Evolutionary conservation across 2,329 filamentous ascomycete species (phyloP).

Genomic region (Fusarium temperatum): DNA sequence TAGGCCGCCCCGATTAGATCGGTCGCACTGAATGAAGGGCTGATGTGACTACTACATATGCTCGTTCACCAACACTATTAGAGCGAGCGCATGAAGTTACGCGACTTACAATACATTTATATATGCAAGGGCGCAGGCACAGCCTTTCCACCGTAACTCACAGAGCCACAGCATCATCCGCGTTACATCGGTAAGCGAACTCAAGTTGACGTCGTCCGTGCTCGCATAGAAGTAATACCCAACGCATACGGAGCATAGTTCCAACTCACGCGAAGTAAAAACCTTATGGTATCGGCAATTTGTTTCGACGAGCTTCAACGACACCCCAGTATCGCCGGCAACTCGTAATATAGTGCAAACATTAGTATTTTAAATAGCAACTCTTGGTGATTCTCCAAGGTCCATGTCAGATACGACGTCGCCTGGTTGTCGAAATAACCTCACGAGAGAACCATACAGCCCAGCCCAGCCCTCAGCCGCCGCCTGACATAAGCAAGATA

Average conservation of each 20-base stretch:
- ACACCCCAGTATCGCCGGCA: neutral
- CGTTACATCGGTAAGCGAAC: neutral
- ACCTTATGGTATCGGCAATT: slow-evolving; percentile 16
- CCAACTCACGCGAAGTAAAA: neutral
- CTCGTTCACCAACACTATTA: neutral
- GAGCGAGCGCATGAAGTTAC: neutral
- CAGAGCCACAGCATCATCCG: neutral
- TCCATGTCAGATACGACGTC: neutral
- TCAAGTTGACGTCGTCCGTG: slow-evolving; percentile 3
- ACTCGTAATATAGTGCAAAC: slow-evolving; percentile 4
- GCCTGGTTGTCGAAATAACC: neutral
- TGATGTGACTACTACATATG: neutral
- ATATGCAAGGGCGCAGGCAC: neutral
- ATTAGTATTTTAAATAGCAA: neutral
- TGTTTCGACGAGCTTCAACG: slow-evolving; percentile 15
- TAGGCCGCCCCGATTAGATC: slow-evolving; percentile 8
- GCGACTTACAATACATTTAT: slow-evolving; percentile 3
- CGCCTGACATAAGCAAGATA: neutral
- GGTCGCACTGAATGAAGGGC: neutral
- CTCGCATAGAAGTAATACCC: slow-evolving; percentile 1
- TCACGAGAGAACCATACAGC: neutral
- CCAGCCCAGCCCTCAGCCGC: neutral
- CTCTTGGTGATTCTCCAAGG: neutral
- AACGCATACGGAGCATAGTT: neutral
- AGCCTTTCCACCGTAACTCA: neutral